Evolutionary conservation across 352 stramenopile genomes (phyloP), one percentile per base, ranked within the genome.

Genomic region (Phytophthora kernoviae): DNA sequence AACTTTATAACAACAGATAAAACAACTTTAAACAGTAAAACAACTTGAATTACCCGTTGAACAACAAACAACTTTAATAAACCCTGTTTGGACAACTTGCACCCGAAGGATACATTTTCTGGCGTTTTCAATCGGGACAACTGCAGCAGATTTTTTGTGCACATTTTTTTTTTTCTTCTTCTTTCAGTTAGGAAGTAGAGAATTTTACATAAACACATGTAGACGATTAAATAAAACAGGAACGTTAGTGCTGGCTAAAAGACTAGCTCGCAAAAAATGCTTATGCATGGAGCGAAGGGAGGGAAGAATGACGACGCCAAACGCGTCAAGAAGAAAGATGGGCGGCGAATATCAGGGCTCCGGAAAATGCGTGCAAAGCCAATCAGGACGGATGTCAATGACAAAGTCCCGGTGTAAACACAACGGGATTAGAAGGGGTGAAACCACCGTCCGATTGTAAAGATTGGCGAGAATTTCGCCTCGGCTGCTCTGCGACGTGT

Each of bases 331-430:
- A 21, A 24, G 39, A 26, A 3, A 9, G 18, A 39, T 39, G 33
- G 33, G 43, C 12, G 24, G 33, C 4, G 26, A 58, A 61, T n/a
- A 51, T 57, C 55, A 71, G 62, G 62, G 53, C n/a, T 52, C 41
- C 11, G 55, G 63, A 76, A 76, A 20, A 53, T 52, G 62, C 67
- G 54, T 41, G 67, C 62, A 75, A 75, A 45, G 18, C 70, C 58
- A 42, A 30, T 14, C 5, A 54, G 50, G 63, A 70, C 8, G 62
- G 68, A 69, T 32, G 67, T 65, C 62, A 58, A n/a, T 18, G 37
- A 18, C 12, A 12, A 4, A 7, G 11, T 24, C 8, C 11, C 43
- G 9, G 9, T 51, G 12, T 26, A 44, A 20, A 43, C 5, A 18
- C 0, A 21, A 21, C 0, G 9, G 20, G 1, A 2, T 11, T 7